phyloP scores from a whole-genome alignment of 2,329 filamentous ascomycete genomes.

The Emydomyces testavorans region DNA sequence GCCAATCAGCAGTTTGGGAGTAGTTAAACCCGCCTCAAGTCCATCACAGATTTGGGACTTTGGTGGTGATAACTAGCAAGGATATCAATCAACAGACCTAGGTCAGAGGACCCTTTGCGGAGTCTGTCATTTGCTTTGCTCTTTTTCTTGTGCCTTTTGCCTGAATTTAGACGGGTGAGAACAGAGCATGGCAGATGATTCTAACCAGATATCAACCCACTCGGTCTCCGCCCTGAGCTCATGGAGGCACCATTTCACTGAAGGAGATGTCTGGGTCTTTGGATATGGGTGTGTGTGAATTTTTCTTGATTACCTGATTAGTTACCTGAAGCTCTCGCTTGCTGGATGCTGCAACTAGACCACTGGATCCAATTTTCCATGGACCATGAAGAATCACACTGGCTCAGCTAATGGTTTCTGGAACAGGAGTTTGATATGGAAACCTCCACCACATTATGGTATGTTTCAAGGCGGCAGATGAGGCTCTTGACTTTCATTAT shows the following conservation, averaged over 20 bases:
- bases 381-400: background rate
- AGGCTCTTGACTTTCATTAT: background rate
- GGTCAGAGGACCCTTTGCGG: too few species aligned
- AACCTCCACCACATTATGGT: slow-evolving; percentile 93
- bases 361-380: background rate
- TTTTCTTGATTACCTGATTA: background rate
- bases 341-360: background rate
- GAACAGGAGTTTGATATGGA: slow-evolving; percentile 85
- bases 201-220: slow-evolving; percentile 2
- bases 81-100: too few species aligned
- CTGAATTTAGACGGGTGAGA: background rate
- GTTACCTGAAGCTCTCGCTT: background rate
- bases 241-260: slow-evolving; percentile 36
- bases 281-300: slow-evolving; percentile 67
- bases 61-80: too few species aligned
- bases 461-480: slow-evolving; percentile 23
- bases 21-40: too few species aligned
- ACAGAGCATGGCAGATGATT: background rate
- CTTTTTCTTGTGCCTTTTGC: too few species aligned
- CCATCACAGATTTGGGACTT: too few species aligned
- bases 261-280: slow-evolving; percentile 82
- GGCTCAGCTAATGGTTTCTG: background rate
- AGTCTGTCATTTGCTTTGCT: too few species aligned
- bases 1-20: background rate
- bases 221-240: slow-evolving; percentile 15